Percentiles rank a stretch among this genome's conserved stretches.
phyloP scores from a whole-genome alignment of 805 yeast genomes.

The Dipodascopsis tothii region DNA sequence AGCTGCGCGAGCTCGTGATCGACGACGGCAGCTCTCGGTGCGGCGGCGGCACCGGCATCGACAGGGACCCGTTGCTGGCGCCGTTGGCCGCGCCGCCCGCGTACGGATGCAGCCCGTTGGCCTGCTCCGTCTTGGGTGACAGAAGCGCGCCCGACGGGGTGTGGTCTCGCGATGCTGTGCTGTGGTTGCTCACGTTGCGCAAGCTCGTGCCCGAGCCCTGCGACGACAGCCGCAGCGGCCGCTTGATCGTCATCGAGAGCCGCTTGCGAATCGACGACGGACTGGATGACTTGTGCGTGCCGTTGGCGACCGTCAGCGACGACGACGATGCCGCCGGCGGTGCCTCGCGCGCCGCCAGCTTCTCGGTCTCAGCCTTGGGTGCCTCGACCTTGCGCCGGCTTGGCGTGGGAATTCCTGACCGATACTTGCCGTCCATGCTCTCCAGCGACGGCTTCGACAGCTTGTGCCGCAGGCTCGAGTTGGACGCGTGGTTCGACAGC shows the following conservation, averaged over 20 bases:
- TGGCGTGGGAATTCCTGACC: neutral
- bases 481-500: neutral
- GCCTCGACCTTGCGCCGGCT: neutral
- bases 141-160: neutral
- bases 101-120: no score
- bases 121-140: no score
- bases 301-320: neutral
- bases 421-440: neutral
- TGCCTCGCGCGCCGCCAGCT: neutral
- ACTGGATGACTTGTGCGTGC: neutral
- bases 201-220: neutral
- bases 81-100: conserved; percentile 6
- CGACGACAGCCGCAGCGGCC: conserved; percentile 2
- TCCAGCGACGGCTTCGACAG: neutral
- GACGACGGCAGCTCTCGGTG: conserved; percentile 3
- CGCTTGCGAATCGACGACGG: conserved; percentile 4
- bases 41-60: conserved; percentile 6
- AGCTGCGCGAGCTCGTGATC: neutral
- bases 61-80: neutral
- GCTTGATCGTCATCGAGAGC: conserved; percentile 5
- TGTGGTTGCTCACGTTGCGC: neutral
- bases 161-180: neutral
- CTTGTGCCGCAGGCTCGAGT: neutral
- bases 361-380: neutral
- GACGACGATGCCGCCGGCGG: neutral